Base-by-base conservation (phyloP, 2,329 filamentous ascomycete species). In the Fusarium goolgardi region DNA sequence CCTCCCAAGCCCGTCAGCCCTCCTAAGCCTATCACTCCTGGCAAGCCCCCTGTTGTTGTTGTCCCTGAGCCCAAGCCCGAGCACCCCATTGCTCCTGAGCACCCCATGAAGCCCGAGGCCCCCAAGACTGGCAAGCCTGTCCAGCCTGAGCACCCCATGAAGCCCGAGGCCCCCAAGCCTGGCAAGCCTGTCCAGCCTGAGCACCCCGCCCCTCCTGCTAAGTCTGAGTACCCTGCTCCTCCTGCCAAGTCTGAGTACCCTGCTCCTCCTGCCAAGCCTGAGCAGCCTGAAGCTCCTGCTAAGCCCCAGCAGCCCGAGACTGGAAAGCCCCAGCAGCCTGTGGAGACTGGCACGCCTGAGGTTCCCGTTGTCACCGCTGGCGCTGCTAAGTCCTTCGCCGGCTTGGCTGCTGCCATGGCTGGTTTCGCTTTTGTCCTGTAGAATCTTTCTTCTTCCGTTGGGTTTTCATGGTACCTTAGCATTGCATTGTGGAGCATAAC, bases 341-440 rank as follows among this genome's bases (percentile, higher is more conserved):
- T 35, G 8, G 16, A 37, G 35, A 21, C n/a, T 20, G 37, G 37
- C 13, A 39, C 6, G 6, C 41, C 41, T 11, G 47, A 51, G 47
- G 47, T 54, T 18, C 43, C 29, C 15, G 63, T 75, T 21, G 61
- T 74, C 43, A 69, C 62, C 25, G 69, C 69, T 10, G 70, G 68
- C n/a, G 59, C 73, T 25, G 55, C 55, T 50, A 68, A 74, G 55
- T 57, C 66, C 20, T 60, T 70, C 23, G 54, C 59, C 20, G 65
- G 72, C 18, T n/a, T 74, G 23, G 67, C 70, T 3, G 60, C 63
- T 15, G 55, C 73, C 46, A 23, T 75, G 15, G 68, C 72, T 32
- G 72, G 63, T 53, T 50, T 71, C 39, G 59, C 61, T 47, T 69
- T 75, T 43, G 51, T 69, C 44, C 59, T 75, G 57, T 75, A 74